Evolutionary conservation across 2,329 filamentous ascomycete species (phyloP), one percentile per base, ranked within the genome.

Genomic region (Pseudogymnoascus sp.): DNA sequence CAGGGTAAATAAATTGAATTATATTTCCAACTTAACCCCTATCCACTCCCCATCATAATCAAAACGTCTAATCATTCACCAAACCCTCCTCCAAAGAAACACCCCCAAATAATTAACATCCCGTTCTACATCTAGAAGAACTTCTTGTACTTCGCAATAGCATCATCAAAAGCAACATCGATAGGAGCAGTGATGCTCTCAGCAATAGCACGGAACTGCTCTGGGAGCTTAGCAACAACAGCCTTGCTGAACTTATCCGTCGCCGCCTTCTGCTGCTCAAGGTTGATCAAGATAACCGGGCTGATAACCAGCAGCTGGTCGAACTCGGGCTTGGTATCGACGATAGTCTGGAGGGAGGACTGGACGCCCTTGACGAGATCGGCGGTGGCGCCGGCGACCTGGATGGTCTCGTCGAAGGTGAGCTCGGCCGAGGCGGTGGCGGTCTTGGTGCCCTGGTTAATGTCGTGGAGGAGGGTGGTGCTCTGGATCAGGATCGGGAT

Each of bases 241-340:
- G 65, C 66, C 8, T 60, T 62, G 4, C 63, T 64, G 42, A 69
- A 68, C 23, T 62, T 71, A 23, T 70, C 69, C 0, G 77, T 78
- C 0, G 79, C 77, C 1, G 68, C 65, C 68, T 76, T 74, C 71
- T 81, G 73, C 5, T 74, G 64, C 63, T 76, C 68, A 25, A 83
- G 67, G 64, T 76, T 77, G 14, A 78, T 46, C 40, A 79, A 69
- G 37, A 82, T 78, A 37, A 79, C 68, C 0, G 79, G 77, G 56
- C 71, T 73, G 4, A 69, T 38, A 37, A 82, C 66, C 1, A 78
- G 61, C 5, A 80, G 68, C 40, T 71, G 70, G 66, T 80, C 76
- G 64, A 82, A 82, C 65, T 78, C 77, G 18, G 70, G 73, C 70
- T 80, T 79, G 28, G 73, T 69, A 10, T 64, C 68, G 5, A 64